Conservation (phyloP, 768 basidiomycete genomes). For the Amanita thiersii region DNA sequence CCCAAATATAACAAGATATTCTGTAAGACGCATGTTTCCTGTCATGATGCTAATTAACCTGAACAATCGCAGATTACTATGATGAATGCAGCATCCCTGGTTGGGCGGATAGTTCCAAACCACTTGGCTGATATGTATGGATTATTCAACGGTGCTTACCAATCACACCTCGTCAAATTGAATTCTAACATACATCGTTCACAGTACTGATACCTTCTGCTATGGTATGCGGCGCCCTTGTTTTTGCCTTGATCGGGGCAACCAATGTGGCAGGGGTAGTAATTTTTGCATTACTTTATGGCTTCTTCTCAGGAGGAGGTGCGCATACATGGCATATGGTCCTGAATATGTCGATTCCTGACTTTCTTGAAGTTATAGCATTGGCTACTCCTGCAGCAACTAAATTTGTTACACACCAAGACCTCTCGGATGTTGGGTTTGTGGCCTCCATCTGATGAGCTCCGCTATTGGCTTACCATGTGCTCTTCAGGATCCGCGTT, state of each 20-base stretch:
- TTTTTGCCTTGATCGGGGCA: constrained; percentile 45
- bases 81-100: constrained; percentile 44
- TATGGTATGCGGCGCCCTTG: constrained; percentile 31
- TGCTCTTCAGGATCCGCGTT: constrained; percentile 36
- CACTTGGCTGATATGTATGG: constrained; percentile 42
- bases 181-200: constrained; percentile 2
- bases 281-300: constrained; percentile 40
- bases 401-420: constrained; percentile 27
- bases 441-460: constrained; percentile 7
- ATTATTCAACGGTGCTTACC: constrained; percentile 38
- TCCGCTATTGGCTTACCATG: constrained; percentile 1
- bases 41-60: constrained; percentile 4
- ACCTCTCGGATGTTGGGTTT: constrained; percentile 40
- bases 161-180: constrained; percentile 2
- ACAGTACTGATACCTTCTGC: constrained; percentile 37
- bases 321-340: too few species aligned
- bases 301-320: constrained; percentile 51
- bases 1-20: constrained; percentile 31
- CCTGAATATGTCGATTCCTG: neutral
- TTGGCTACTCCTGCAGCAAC: constrained; percentile 29
- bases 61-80: constrained; percentile 39
- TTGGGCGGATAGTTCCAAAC: constrained; percentile 54
- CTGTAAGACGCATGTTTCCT: constrained; percentile 19
- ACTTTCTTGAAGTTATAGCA: constrained; percentile 25
- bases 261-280: constrained; percentile 30